Evolutionary conservation across 2,329 filamentous ascomycete species (phyloP).

Genomic region (Clonostachys rosea): DNA sequence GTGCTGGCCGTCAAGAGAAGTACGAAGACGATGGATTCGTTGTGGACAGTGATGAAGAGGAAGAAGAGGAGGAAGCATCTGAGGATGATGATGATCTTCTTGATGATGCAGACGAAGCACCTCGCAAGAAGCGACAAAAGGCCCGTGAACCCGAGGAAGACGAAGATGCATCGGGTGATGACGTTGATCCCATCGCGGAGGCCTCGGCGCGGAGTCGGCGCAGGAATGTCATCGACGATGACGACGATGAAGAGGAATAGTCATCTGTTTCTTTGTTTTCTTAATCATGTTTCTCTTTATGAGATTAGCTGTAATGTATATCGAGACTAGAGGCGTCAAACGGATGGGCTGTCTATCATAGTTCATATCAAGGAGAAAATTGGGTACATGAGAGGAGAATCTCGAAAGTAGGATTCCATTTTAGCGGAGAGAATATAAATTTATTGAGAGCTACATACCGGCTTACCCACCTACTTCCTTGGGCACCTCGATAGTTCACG

Average conservation of each 20-base stretch:
- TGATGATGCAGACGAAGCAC: slow-evolving; percentile 43
- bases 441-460: no score
- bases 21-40: slow-evolving; percentile 82
- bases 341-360: background rate
- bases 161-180: slow-evolving; percentile 49
- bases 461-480: no score
- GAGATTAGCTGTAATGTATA: no score
- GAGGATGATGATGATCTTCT: slow-evolving; percentile 58
- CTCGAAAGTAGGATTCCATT: no score
- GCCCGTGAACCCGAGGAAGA: slow-evolving; percentile 42
- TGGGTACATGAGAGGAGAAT: no score
- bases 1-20: slow-evolving; percentile 61
- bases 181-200: slow-evolving; percentile 37
- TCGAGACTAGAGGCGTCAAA: background rate
- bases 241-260: slow-evolving; percentile 41
- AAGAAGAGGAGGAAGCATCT: slow-evolving; percentile 42
- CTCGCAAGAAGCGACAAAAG: slow-evolving; percentile 48
- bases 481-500: no score
- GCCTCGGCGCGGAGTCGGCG: slow-evolving; percentile 42
- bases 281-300: background rate
- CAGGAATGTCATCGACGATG: slow-evolving; percentile 54
- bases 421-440: no score
- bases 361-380: no score
- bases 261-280: slow-evolving; percentile 4
- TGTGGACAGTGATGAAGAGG: slow-evolving; percentile 70